These are phyloP conservation scores for Cadophora malorum DNA, from an alignment of 2,329 filamentous ascomycete species.

Conservation along the genomic window DNA sequence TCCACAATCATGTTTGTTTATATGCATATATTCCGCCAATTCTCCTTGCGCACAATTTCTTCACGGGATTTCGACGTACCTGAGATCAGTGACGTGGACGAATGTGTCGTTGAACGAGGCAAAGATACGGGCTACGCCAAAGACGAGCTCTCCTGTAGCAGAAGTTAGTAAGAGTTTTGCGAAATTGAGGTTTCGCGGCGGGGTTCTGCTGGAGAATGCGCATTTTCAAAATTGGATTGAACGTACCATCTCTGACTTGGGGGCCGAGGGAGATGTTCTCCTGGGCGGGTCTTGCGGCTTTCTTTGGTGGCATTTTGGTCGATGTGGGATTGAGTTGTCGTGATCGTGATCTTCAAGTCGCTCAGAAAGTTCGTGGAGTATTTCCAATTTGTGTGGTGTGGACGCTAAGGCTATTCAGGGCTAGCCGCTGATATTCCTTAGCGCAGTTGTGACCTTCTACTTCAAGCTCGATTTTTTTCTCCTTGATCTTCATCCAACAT, in stretches of 20 bases:
- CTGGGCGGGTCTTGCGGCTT: slow-evolving; percentile 80
- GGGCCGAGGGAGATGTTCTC: slow-evolving; percentile 99
- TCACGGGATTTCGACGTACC: slow-evolving; percentile 64
- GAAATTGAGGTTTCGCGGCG: background rate
- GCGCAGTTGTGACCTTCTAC: background rate
- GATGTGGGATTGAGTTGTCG: slow-evolving; percentile 13
- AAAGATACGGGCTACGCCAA: slow-evolving; percentile 81
- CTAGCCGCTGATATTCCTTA: background rate
- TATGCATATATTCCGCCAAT: slow-evolving; percentile 26
- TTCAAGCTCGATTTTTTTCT: background rate
- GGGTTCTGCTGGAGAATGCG: background rate
- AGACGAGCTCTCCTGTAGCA: slow-evolving; percentile 71
- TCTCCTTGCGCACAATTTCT: slow-evolving; percentile 28
- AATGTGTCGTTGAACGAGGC: slow-evolving; percentile 74
- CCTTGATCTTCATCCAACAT: background rate
- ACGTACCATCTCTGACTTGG: slow-evolving; percentile 90
- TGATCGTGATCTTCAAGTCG: background rate
- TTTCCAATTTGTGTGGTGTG: slow-evolving; percentile 3
- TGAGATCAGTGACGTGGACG: slow-evolving; percentile 99
- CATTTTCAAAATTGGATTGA: background rate
- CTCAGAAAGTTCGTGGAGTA: slow-evolving; percentile 37
- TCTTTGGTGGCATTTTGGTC: slow-evolving; percentile 90
- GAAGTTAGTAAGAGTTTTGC: slow-evolving; percentile 14
- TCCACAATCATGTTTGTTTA: slow-evolving; percentile 39
- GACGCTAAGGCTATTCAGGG: background rate